A percentile compares a stretch with the other conserved stretches of the same genome.
These are phyloP conservation scores for Zalerion maritima DNA, from an alignment of 495 filamentous ascomycete species.

Conservation along the genomic window DNA sequence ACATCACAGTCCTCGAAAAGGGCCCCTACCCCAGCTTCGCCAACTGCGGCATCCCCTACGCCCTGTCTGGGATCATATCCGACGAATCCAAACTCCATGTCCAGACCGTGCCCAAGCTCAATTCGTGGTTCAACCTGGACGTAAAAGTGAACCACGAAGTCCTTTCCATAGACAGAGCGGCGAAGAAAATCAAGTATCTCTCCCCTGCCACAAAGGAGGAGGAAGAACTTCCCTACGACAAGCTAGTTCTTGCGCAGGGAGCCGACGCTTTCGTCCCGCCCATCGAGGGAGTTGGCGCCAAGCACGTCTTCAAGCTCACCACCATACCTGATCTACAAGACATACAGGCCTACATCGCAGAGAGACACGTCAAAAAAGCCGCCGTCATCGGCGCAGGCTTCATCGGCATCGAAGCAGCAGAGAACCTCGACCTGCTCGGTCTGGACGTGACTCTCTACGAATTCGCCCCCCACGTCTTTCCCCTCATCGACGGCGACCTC, in stretches of 20 bases:
- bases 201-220: too few species aligned
- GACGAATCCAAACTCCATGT: slow-evolving; percentile 11
- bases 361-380: slow-evolving; percentile 4
- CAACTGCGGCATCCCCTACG: slow-evolving; percentile 23
- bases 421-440: slow-evolving; percentile 10
- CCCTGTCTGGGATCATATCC: slow-evolving; percentile 14
- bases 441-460: slow-evolving; percentile 14
- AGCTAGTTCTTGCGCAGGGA: slow-evolving; percentile 14
- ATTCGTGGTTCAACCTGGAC: slow-evolving; percentile 14
- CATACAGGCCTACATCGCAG: slow-evolving; percentile 8
- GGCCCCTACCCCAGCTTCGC: slow-evolving; percentile 19
- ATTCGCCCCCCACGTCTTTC: slow-evolving; percentile 13
- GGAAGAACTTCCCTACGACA: slow-evolving; percentile 12
- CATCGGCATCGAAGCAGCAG: slow-evolving; percentile 20
- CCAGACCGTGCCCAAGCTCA: slow-evolving; percentile 12
- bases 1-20: slow-evolving; percentile 20
- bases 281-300: slow-evolving; percentile 7
- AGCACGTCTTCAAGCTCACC: slow-evolving; percentile 15
- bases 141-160: slow-evolving; percentile 11
- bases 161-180: slow-evolving; percentile 4
- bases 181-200: slow-evolving; percentile 1
- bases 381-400: slow-evolving; percentile 18
- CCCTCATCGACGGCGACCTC: slow-evolving; percentile 15
- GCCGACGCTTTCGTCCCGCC: slow-evolving; percentile 10
- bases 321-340: slow-evolving; percentile 14